Evolutionary conservation across 1,284 basidiomycete species (phyloP).

Genomic region (Cystobasidium pallidum): DNA sequence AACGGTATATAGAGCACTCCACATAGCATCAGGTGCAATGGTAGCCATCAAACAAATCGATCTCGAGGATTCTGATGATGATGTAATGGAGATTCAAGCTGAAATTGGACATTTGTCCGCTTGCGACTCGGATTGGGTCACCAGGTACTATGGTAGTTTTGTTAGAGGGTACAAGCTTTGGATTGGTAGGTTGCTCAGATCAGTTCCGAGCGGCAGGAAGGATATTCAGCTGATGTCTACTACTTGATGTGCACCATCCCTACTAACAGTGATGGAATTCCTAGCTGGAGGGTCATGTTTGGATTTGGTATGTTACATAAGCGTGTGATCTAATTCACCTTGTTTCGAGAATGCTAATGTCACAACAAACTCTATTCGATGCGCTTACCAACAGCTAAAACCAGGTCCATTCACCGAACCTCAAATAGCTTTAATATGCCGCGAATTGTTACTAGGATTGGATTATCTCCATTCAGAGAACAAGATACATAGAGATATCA

Average conservation of each 20-base stretch:
- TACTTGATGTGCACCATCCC: no score
- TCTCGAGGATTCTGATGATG: constrained; percentile 76
- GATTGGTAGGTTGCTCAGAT: constrained; percentile 63
- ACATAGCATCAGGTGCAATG: constrained; percentile 88
- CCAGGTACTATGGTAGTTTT: constrained; percentile 94
- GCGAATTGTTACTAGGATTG: constrained; percentile 89
- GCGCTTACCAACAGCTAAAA: constrained; percentile 65
- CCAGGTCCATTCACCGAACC: constrained; percentile 85
- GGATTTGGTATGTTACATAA: constrained; percentile 73
- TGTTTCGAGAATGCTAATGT: no score
- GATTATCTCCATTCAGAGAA: constrained; percentile 92
- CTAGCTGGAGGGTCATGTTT: constrained; percentile 97
- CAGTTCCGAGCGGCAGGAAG: neutral
- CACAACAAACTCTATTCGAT: no score
- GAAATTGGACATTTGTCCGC: constrained; percentile 95
- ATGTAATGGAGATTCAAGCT: constrained; percentile 89
- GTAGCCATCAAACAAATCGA: constrained; percentile 98
- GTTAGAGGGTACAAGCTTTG: constrained; percentile 95
- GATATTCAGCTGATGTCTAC: neutral
- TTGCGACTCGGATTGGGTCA: constrained; percentile 94
- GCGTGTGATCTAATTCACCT: constrained; percentile 28
- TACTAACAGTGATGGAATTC: constrained; percentile 92
- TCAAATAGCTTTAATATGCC: constrained; percentile 91
- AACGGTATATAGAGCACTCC: constrained; percentile 61
- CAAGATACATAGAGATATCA: constrained; percentile 98